Evolutionary conservation across 2,329 filamentous ascomycete species (phyloP).

Genomic region (Apiospora marii): DNA sequence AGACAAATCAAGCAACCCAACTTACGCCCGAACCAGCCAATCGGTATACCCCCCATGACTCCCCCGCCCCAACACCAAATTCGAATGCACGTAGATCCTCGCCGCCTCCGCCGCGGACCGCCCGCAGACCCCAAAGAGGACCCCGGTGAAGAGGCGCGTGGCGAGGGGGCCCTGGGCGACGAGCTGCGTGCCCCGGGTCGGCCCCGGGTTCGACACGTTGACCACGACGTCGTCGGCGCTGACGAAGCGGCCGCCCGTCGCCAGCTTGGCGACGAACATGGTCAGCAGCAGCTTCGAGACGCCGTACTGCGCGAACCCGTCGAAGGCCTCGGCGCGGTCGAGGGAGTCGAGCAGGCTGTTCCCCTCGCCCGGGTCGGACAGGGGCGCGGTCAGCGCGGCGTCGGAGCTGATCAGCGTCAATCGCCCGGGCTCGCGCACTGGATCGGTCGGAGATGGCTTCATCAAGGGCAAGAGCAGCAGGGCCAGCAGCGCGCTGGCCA

Average conservation of each 20-base stretch:
- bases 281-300: constrained; percentile 43
- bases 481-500: constrained; percentile 56
- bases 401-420: constrained; percentile 37
- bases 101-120: neutral
- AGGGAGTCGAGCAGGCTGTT: constrained; percentile 28
- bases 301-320: constrained; percentile 32
- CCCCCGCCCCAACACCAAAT: constrained; percentile 32
- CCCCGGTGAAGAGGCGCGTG: neutral
- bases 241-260: constrained; percentile 24
- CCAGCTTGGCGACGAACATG: constrained; percentile 43
- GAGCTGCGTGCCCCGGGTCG: constrained; percentile 32
- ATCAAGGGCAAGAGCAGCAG: constrained; percentile 53
- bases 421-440: neutral
- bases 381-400: constrained; percentile 26
- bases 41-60: constrained; percentile 36
- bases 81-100: constrained; percentile 28
- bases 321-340: constrained; percentile 12
- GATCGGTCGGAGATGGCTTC: constrained; percentile 28
- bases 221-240: constrained; percentile 33
- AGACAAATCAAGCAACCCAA: neutral
- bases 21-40: constrained; percentile 36
- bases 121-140: neutral
- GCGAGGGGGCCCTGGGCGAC: constrained; percentile 10
- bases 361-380: neutral
- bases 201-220: constrained; percentile 35